Conservation (phyloP, 345 rosid genomes). For the Mangifera indica region DNA sequence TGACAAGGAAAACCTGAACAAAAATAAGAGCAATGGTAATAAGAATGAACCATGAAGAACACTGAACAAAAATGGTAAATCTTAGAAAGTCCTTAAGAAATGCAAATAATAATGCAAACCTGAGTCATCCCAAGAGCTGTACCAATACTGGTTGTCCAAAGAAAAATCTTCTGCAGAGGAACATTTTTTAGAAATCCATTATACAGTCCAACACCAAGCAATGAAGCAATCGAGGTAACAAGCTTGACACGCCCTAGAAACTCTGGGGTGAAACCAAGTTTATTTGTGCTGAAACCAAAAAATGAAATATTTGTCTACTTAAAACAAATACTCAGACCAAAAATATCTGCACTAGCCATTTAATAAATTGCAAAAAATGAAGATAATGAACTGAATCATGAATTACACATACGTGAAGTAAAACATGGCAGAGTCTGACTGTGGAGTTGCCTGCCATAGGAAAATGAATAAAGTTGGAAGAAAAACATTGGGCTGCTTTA, state of each 20-base stretch:
- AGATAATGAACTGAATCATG: constrained; percentile 5
- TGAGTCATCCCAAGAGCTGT: constrained; percentile 94
- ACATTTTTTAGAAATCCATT: constrained; percentile 90
- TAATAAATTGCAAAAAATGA: constrained; percentile 3
- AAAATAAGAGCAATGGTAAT: constrained; percentile 1
- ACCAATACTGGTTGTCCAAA: constrained; percentile 68
- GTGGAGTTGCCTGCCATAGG: constrained; percentile 99
- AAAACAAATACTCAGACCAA: constrained; percentile 9
- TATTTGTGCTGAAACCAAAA: constrained; percentile 67
- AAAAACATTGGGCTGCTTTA: constrained; percentile 75
- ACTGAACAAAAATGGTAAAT: neutral
- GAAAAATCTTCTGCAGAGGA: constrained; percentile 74
- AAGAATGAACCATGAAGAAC: neutral
- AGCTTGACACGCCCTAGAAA: constrained; percentile 93
- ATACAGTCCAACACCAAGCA: constrained; percentile 85
- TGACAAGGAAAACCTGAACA: constrained; percentile 78
- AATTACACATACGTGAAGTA: constrained; percentile 73
- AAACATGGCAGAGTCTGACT: constrained; percentile 96
- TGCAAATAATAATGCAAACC: constrained; percentile 38
- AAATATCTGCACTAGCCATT: constrained; percentile 9
- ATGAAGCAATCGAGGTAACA: constrained; percentile 87
- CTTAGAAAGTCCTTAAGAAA: neutral
- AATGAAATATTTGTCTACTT: neutral
- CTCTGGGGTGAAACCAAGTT: constrained; percentile 93
- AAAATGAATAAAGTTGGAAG: constrained; percentile 85